phyloP scores from a whole-genome alignment of 202 grass and related monocot genomes.

The Musa balbisiana region DNA sequence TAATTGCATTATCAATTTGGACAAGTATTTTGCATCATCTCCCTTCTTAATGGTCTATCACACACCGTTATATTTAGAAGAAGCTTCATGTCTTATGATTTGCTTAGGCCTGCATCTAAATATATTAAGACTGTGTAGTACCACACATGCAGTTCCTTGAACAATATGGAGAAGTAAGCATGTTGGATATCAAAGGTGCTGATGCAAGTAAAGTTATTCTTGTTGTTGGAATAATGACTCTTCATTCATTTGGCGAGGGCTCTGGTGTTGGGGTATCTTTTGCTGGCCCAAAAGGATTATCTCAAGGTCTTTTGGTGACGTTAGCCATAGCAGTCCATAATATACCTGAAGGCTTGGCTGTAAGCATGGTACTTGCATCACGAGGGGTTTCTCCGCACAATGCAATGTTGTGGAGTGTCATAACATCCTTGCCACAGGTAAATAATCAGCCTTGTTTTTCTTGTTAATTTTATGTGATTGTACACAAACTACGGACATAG shows the following conservation, averaged over 20 bases:
- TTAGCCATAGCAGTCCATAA: slow-evolving; percentile 97
- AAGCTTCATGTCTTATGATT: not conserved
- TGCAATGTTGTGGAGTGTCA: slow-evolving; percentile 97
- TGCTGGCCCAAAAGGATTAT: slow-evolving; percentile 81
- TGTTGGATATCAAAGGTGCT: slow-evolving; percentile 97
- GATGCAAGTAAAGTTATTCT: slow-evolving; percentile 99
- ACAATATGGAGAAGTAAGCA: slow-evolving; percentile 92
- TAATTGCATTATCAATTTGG: slow-evolving; percentile 12
- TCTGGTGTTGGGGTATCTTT: slow-evolving; percentile 98
- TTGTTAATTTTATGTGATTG: not conserved
- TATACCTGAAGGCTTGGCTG: slow-evolving; percentile 97
- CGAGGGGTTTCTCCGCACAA: slow-evolving; percentile 80
- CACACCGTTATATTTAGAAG: not conserved
- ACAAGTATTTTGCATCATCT: not conserved
- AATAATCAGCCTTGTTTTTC: slow-evolving; percentile 1
- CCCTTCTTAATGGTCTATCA: not conserved
- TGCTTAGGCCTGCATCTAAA: not conserved
- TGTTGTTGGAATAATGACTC: slow-evolving; percentile 98
- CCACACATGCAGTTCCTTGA: slow-evolving; percentile 53
- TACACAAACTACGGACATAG: not conserved
- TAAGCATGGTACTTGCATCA: slow-evolving; percentile 91
- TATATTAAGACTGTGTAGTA: not conserved
- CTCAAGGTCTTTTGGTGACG: slow-evolving; percentile 87
- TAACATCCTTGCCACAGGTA: slow-evolving; percentile 97
- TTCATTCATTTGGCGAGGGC: slow-evolving; percentile 97